A percentile compares a stretch with the other conserved stretches of the same genome.
phyloP scores from a whole-genome alignment of 495 filamentous ascomycete genomes.

The Hypoxylon lienhwacheense region DNA sequence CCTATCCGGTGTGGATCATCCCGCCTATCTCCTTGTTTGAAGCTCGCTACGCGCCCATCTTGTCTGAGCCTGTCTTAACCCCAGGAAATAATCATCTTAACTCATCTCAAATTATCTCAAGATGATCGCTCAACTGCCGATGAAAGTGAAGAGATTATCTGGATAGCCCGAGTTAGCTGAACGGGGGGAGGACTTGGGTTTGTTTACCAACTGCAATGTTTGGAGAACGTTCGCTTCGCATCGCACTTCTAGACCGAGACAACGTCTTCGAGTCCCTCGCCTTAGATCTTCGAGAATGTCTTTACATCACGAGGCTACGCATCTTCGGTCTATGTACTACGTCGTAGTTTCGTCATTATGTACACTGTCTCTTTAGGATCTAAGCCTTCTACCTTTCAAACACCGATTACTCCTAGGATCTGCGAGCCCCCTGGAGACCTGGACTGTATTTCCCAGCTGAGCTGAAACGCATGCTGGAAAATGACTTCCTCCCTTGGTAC shows the following conservation, averaged over 20 bases:
- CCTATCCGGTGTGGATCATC: slow-evolving; percentile 25
- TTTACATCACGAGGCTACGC: neutral
- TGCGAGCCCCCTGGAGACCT: neutral
- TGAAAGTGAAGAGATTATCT: slow-evolving; percentile 10
- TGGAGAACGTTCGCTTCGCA: neutral
- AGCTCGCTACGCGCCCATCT: slow-evolving; percentile 12
- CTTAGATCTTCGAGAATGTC: slow-evolving; percentile 3
- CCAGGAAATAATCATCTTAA: slow-evolving; percentile 17
- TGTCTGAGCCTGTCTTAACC: slow-evolving; percentile 14
- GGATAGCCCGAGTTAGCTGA: slow-evolving; percentile 8
- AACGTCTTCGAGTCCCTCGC: neutral
- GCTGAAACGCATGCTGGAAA: neutral
- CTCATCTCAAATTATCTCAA: too few species aligned
- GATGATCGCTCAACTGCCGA: slow-evolving; percentile 31
- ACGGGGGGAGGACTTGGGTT: neutral
- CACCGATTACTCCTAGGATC: neutral
- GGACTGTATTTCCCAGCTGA: neutral
- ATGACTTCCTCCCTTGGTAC: neutral
- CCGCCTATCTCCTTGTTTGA: slow-evolving; percentile 12
- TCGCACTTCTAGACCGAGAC: slow-evolving; percentile 6
- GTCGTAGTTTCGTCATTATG: slow-evolving; percentile 15
- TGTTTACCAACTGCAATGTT: slow-evolving; percentile 2
- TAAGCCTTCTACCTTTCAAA: slow-evolving; percentile 4
- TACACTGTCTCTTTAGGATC: neutral
- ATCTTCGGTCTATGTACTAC: neutral